Evolutionary conservation across 1,284 basidiomycete genomes (phyloP), one percentile per base, ranked within the genome.

Genomic region (Sutorius eximius): DNA sequence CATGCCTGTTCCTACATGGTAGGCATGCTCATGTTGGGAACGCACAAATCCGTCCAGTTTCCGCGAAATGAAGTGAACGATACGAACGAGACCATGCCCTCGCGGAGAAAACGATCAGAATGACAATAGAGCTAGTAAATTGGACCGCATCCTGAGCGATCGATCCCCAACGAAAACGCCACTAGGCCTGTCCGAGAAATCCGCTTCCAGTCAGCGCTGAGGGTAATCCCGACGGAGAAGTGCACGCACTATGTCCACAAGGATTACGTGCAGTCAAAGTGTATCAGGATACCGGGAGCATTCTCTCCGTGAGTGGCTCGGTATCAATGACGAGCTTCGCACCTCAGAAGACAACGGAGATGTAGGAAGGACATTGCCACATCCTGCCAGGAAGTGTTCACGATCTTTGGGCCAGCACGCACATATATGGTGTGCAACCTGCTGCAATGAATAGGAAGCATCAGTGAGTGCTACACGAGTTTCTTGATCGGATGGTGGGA

Each of bases 31-130:
- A 20, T 32, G 44, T 29, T 52, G 15, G 9, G 34, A 45, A 33
- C 20, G n/a, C 27, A 44, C 36, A 27, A 32, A 13, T 22, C 44
- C 36, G 20, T 22, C 20, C 18, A 34, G 15, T 29, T 22, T 15
- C 34, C 36, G 11, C 30, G n/a, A 56, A 40, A 59, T 44, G 50
- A 59, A 45, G 34, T 32, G 34, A 42, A 42, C 20, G n/a, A 32
- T 9, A 13, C 27, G 27, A 20, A 15, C 15, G 18, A 33, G 15
- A 27, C 16, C 12, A 15, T 16, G 18, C 9, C 22, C 6, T n/a
- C 20, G 22, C 24, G 5, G 32, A 6, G 1, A 12, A n/a, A 36
- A 51, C 11, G 20, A 22, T 33, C 22, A 38, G 4, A 45, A 38
- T 13, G 3, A 43, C 3, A 18, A 32, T 22, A 4, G 22, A 11